These are phyloP conservation scores for Pseudogymnoascus sp. DNA, from an alignment of 2,329 filamentous ascomycete genomes.

Conservation along the genomic window DNA sequence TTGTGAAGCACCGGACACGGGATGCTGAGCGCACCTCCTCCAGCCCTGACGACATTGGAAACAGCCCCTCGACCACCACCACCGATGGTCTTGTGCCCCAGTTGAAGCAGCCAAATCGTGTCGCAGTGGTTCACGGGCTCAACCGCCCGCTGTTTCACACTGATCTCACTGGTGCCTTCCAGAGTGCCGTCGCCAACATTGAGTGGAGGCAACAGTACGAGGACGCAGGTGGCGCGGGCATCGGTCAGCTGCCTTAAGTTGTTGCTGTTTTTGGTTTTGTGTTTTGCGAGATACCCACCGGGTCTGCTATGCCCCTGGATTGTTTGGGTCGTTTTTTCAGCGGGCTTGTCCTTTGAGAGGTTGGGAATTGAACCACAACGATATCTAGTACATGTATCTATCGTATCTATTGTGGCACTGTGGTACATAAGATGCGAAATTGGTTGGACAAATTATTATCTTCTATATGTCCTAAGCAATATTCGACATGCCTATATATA, in stretches of 20 bases:
- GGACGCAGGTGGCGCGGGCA: slow-evolving; percentile 22
- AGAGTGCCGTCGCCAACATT: slow-evolving; percentile 77
- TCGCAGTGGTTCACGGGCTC: slow-evolving; percentile 72
- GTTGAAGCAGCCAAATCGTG: slow-evolving; percentile 34
- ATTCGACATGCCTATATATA: slow-evolving; percentile 2
- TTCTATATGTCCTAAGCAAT: neutral
- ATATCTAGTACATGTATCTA: slow-evolving; percentile 5
- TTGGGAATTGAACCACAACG: neutral
- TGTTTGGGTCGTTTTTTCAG: slow-evolving; percentile 8
- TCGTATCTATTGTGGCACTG: neutral
- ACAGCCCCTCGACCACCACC: neutral
- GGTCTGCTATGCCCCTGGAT: neutral
- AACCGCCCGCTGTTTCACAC: slow-evolving; percentile 91
- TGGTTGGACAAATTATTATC: neutral
- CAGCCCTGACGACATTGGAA: neutral
- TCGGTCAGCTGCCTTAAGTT: slow-evolving; percentile 17
- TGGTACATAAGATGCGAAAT: neutral
- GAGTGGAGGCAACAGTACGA: slow-evolving; percentile 44
- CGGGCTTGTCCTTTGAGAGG: neutral
- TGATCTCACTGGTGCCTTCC: slow-evolving; percentile 80
- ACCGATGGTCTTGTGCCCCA: slow-evolving; percentile 19
- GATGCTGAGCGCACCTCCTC: slow-evolving; percentile 13
- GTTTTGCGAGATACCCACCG: neutral
- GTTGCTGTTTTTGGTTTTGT: neutral
- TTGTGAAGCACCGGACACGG: slow-evolving; percentile 20